A percentile compares a stretch with the other conserved stretches of the same genome.
Conservation (phyloP, 768 basidiomycete genomes). For the Mycena vulgaris region DNA sequence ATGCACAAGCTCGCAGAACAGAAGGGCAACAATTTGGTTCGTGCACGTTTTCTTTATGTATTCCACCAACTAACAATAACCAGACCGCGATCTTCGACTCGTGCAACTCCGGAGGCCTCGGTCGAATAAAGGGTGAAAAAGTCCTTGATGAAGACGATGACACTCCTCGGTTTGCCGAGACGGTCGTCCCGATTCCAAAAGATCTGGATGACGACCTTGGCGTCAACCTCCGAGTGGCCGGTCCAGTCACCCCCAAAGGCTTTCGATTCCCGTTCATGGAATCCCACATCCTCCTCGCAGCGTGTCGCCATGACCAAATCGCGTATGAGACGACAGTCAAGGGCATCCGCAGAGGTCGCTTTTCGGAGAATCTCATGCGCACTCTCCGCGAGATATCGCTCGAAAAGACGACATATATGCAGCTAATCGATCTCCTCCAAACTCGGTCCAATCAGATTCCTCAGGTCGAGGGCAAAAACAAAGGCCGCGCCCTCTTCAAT, state of each 20-base stretch:
- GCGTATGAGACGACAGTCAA: background rate
- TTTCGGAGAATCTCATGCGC: background rate
- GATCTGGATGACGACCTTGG: conserved; percentile 15
- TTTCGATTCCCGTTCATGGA: conserved; percentile 6
- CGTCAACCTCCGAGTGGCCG: background rate
- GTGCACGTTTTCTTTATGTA: background rate
- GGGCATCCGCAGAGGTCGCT: background rate
- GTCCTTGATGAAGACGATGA: too few species aligned
- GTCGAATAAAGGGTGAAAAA: too few species aligned
- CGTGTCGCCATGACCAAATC: conserved; percentile 3
- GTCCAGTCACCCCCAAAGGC: background rate
- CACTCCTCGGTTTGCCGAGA: background rate
- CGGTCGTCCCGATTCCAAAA: background rate
- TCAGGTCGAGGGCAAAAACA: background rate
- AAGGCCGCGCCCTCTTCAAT: background rate
- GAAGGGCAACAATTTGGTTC: conserved; percentile 25
- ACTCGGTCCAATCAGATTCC: background rate
- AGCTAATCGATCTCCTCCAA: background rate
- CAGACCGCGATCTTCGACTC: conserved; percentile 21
- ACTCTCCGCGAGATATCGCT: background rate
- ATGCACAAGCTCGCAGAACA: background rate
- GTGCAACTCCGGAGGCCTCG: conserved; percentile 14
- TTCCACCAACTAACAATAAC: background rate
- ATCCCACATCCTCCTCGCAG: conserved; percentile 9
- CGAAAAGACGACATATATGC: conserved; percentile 1